These are phyloP conservation scores for Mesembryanthemum crystallinum DNA, from an alignment of 148 eudicot species.

Conservation along the genomic window DNA sequence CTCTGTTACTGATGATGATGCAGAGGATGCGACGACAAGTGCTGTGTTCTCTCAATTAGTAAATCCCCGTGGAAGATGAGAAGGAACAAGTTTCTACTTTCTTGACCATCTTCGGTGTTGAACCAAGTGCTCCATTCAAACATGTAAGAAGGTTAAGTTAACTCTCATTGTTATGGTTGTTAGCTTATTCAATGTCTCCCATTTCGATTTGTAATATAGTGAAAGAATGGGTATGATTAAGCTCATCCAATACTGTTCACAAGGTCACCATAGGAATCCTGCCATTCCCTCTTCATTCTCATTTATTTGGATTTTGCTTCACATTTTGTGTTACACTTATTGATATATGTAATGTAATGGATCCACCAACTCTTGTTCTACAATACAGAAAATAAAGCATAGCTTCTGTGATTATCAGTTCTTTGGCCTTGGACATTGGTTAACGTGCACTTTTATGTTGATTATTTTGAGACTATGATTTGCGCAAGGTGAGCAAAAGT, in stretches of 20 bases:
- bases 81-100: neutral
- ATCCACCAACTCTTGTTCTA: conserved; percentile 19
- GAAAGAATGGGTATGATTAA: conserved; percentile 29
- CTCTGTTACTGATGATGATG: conserved; percentile 80
- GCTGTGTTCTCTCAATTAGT: conserved; percentile 96
- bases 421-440: neutral
- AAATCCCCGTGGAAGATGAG: conserved; percentile 94
- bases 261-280: conserved; percentile 26
- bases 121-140: conserved; percentile 10
- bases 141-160: conserved; percentile 20
- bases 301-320: conserved; percentile 21
- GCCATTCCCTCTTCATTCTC: conserved; percentile 24
- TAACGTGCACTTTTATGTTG: neutral
- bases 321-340: conserved; percentile 24
- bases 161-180: conserved; percentile 15
- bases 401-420: conserved; percentile 14
- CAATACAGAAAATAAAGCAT: conserved; percentile 31
- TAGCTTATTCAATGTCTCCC: conserved; percentile 31
- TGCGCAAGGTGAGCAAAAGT: neutral
- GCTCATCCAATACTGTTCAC: conserved; percentile 22
- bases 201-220: conserved; percentile 30
- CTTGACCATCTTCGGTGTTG: neutral
- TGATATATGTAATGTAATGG: conserved; percentile 34
- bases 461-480: neutral
- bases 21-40: conserved; percentile 78